Conservation (phyloP, 2,329 filamentous ascomycete genomes). For the Colletotrichum lupini region DNA sequence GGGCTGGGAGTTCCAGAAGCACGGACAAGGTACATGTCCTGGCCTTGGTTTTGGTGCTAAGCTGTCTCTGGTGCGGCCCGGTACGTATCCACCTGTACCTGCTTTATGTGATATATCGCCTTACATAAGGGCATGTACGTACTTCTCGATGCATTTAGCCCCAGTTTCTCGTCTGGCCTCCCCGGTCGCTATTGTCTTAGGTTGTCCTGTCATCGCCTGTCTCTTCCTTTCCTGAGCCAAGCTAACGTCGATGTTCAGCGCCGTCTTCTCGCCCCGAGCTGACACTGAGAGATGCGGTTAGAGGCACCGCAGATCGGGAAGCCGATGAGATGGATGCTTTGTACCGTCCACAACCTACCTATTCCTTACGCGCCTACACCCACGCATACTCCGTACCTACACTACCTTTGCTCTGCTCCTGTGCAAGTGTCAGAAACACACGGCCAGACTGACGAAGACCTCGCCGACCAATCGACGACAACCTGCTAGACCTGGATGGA, state of each 20-base stretch:
- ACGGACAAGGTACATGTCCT: constrained; percentile 3
- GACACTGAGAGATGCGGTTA: background rate
- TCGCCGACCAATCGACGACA: background rate
- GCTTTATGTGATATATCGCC: constrained; percentile 14
- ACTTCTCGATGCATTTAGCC: background rate
- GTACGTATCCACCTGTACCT: constrained; percentile 32
- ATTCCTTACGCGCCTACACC: too few species aligned
- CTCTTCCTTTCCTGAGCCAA: background rate
- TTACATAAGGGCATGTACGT: constrained; percentile 6
- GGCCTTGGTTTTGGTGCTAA: background rate
- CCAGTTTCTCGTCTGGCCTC: background rate
- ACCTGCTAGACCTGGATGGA: background rate
- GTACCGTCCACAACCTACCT: background rate
- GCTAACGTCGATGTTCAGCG: background rate
- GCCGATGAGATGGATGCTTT: background rate
- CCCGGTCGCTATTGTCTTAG: background rate
- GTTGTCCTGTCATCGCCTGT: background rate
- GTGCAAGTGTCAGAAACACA: background rate
- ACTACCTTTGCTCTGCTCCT: background rate
- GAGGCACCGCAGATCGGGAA: background rate
- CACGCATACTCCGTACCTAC: too few species aligned
- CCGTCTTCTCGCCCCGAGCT: background rate
- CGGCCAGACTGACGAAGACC: background rate
- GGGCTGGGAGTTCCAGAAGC: constrained; percentile 28
- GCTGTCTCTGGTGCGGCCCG: constrained; percentile 10